Conservation (phyloP, 306 rosid genomes). For the Adenanthera pavonina region DNA sequence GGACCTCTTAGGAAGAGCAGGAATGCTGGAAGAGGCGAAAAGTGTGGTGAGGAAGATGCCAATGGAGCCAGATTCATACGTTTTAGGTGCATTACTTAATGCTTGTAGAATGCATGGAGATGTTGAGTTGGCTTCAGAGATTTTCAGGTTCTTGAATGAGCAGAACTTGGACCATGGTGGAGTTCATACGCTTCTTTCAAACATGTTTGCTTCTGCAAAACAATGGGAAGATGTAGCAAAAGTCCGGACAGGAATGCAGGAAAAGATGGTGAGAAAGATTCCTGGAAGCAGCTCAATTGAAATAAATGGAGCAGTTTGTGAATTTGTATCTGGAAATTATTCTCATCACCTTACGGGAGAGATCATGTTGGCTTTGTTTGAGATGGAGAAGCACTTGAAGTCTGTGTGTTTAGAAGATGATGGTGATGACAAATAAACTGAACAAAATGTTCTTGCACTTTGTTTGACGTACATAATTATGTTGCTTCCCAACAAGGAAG, state of each 20-base stretch:
- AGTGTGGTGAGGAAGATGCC: constrained; percentile 49
- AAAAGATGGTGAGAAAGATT: constrained; percentile 42
- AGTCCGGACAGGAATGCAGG: constrained; percentile 53
- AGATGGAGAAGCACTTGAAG: constrained; percentile 47
- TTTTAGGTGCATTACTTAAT: constrained; percentile 59
- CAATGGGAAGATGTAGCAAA: constrained; percentile 50
- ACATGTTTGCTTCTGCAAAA: constrained; percentile 51
- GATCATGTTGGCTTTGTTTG: constrained; percentile 32
- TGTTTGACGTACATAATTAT: not conserved
- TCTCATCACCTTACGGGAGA: constrained; percentile 41
- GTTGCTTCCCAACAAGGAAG: not conserved
- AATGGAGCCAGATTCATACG: constrained; percentile 53
- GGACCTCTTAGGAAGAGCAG: constrained; percentile 57
- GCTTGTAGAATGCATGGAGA: constrained; percentile 56
- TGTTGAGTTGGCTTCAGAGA: constrained; percentile 47
- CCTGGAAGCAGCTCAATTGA: constrained; percentile 59
- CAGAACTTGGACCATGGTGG: constrained; percentile 53
- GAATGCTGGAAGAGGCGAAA: constrained; percentile 58
- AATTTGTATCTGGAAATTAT: constrained; percentile 50
- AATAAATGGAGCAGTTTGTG: constrained; percentile 46
- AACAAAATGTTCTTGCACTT: not conserved
- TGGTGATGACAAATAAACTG: constrained; percentile 20
- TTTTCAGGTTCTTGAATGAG: constrained; percentile 40
- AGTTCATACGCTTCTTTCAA: constrained; percentile 53
- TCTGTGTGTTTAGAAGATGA: constrained; percentile 30